Base-by-base conservation (phyloP, 2,329 filamentous ascomycete genomes). In the Trichoderma atroviride region DNA sequence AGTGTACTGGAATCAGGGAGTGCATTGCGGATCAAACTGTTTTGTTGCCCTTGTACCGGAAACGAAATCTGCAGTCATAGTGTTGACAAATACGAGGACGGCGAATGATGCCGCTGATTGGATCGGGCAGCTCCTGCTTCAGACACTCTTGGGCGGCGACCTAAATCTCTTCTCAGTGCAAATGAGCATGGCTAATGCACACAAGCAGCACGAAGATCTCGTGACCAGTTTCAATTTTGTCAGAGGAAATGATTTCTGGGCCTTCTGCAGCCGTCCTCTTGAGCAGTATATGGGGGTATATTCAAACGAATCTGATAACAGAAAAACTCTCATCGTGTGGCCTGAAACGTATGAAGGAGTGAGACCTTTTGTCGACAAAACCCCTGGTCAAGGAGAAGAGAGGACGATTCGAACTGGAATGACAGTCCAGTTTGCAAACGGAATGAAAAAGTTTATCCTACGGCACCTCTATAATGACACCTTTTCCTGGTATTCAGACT, bases 61-160 rank as follows among this genome's bases (percentile, higher is more conserved):
- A 19, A 61, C 60, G 2, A 14, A 71, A 33, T 68, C 62, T 6
- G 69, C 70, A 19, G 59, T 73, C 2, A 55, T 73, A 1, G 69
- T 71, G 11, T 53, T 73, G 14, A 68, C 62, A 33, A 72, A 71
- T 29, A 66, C 66, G 6, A 61, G 60, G 16, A 56, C 53, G 4
- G 53, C 70, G 2, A 70, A 47, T 40, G 72, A 73, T 57, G 66
- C 70, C 11, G 47, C 70, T 6, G 72, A 72, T 33, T 73, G 71
- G 71, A 71, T 71, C 29, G 64, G 60, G 2, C 69, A 68, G 22
- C 24, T 61, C 6, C 22, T 71, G 14, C 65, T 69, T 3, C 37
- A 67, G n/a, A 47, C 71, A 0, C 33, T 72, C 4, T 58, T 70
- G 22, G 60, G 58, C 9, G 33, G 63, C 16, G 11, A n/a, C 3